Conservation (phyloP, 2,329 filamentous ascomycete species). For the Neonectria coccinea region DNA sequence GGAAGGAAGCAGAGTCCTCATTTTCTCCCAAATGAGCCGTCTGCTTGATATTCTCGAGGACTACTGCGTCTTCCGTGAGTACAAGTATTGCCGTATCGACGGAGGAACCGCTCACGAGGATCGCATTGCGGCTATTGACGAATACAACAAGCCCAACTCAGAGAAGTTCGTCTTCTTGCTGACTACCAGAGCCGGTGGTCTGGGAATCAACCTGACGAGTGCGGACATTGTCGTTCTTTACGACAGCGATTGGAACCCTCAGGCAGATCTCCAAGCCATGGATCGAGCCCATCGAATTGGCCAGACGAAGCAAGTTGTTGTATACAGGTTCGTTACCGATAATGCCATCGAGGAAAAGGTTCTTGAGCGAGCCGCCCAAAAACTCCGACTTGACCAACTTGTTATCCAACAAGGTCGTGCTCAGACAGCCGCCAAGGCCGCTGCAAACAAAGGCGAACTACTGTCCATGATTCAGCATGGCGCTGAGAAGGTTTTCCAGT, state of each 20-base stretch:
- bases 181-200: slow-evolving; percentile 92
- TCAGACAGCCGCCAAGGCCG: slow-evolving; percentile 89
- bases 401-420: slow-evolving; percentile 98
- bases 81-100: slow-evolving; percentile 97
- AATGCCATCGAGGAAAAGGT: slow-evolving; percentile 99
- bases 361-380: slow-evolving; percentile 94
- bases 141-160: slow-evolving; percentile 95
- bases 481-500: slow-evolving; percentile 91
- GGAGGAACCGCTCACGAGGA: slow-evolving; percentile 97
- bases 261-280: slow-evolving; percentile 98
- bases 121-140: slow-evolving; percentile 95
- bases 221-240: slow-evolving; percentile 97
- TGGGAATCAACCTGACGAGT: slow-evolving; percentile 95
- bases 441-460: slow-evolving; percentile 95
- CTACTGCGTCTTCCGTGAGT: slow-evolving; percentile 95
- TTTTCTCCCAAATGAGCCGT: slow-evolving; percentile 99
- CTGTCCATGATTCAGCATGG: slow-evolving; percentile 99
- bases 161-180: slow-evolving; percentile 97
- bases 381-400: slow-evolving; percentile 93
- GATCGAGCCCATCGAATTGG: slow-evolving; percentile 98
- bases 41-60: slow-evolving; percentile 96
- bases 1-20: slow-evolving; percentile 94
- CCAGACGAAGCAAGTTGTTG: slow-evolving; percentile 96
- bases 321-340: slow-evolving; percentile 97
- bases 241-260: slow-evolving; percentile 98